These are phyloP conservation scores for Penicillium tannophilum DNA, from an alignment of 495 filamentous ascomycete species.

Conservation along the genomic window DNA sequence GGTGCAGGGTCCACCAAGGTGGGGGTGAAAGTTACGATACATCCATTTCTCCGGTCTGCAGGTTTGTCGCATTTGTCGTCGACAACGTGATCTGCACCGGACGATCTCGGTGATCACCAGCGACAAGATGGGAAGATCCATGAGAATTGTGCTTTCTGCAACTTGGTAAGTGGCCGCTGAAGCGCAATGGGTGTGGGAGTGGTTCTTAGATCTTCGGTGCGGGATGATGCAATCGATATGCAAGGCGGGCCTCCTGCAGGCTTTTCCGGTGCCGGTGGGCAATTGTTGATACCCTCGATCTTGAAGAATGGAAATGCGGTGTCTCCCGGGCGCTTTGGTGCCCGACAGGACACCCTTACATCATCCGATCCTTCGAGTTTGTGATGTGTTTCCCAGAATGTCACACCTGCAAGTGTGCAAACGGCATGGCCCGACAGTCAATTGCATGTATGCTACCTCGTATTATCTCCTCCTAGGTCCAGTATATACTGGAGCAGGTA, in stretches of 20 bases:
- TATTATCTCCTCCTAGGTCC: not conserved
- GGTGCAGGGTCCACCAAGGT: not conserved
- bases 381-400: not conserved
- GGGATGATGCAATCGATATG: constrained; percentile 8
- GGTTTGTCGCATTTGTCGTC: constrained; percentile 18
- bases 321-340: constrained; percentile 1
- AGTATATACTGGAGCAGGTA: not conserved
- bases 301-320: not conserved
- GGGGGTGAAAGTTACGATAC: constrained; percentile 4
- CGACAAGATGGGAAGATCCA: not conserved
- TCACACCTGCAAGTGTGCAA: not conserved
- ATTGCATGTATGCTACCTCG: not conserved
- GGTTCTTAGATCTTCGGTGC: not conserved
- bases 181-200: not conserved
- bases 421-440: constrained; percentile 1
- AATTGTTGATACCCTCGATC: constrained; percentile 3
- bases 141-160: not conserved
- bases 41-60: constrained; percentile 14
- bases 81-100: constrained; percentile 8
- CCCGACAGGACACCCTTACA: constrained; percentile 1
- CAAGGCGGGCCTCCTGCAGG: constrained; percentile 7
- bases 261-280: not conserved
- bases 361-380: not conserved
- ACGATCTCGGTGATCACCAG: not conserved
- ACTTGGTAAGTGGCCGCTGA: not conserved